Conservation (phyloP, 805 yeast genomes). For the Maudiozyma pseudohumilis region DNA sequence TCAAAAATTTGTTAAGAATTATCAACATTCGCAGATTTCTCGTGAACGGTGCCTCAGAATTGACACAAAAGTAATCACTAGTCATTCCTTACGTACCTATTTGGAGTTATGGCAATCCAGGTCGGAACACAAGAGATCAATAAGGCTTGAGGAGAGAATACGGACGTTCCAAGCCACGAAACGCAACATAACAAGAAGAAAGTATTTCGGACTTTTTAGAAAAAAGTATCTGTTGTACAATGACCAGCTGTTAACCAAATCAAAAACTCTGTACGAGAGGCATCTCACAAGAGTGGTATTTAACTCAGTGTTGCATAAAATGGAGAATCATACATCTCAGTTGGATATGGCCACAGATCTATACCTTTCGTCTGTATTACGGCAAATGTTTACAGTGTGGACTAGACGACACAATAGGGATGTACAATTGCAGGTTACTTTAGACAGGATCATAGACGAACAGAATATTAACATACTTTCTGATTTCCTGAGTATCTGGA, state of each 20-base stretch:
- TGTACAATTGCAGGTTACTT: constrained; percentile 11
- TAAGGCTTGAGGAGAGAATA: neutral
- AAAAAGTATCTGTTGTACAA: neutral
- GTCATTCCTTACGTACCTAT: neutral
- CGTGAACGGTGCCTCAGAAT: neutral
- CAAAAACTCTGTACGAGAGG: neutral
- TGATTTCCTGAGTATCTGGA: constrained; percentile 28
- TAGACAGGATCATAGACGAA: constrained; percentile 19
- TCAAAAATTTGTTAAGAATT: neutral
- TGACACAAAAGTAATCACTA: neutral
- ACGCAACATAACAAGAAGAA: neutral
- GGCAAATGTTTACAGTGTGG: constrained; percentile 20
- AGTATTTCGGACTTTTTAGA: neutral
- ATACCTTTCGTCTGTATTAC: constrained; percentile 16
- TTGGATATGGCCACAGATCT: constrained; percentile 6
- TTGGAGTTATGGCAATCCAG: neutral
- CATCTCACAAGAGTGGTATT: neutral
- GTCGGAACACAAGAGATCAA: neutral
- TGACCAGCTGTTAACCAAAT: neutral
- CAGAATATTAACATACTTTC: constrained; percentile 15
- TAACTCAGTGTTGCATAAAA: neutral
- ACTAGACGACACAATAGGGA: constrained; percentile 7
- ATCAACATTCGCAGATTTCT: neutral
- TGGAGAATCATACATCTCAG: neutral
- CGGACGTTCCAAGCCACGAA: neutral